Percentiles rank a stretch among this genome's conserved stretches.
Conservation (phyloP, 2,329 filamentous ascomycete genomes). For the Coniella lustricola region DNA sequence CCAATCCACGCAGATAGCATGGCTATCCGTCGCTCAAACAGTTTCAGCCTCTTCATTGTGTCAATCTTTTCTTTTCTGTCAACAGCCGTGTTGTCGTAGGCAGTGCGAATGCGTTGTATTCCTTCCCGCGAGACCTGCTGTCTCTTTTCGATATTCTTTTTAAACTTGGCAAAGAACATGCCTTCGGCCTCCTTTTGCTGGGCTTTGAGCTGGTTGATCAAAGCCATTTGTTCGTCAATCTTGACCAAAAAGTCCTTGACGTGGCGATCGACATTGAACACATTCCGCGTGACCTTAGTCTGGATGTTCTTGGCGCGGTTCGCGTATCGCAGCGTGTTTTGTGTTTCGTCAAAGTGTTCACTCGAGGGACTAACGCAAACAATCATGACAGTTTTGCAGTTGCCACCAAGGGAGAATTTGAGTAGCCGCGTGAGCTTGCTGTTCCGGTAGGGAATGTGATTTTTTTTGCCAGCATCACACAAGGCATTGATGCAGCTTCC, state of each 20-base stretch:
- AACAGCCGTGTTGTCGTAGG: conserved; percentile 71
- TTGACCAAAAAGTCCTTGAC: conserved; percentile 99
- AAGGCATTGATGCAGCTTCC: conserved; percentile 98
- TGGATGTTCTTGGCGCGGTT: conserved; percentile 99
- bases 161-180: conserved; percentile 78
- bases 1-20: conserved; percentile 89
- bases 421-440: conserved; percentile 92
- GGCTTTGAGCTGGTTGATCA: conserved; percentile 91
- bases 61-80: conserved; percentile 74
- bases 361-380: conserved; percentile 96
- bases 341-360: conserved; percentile 94
- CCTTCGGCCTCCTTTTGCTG: conserved; percentile 86
- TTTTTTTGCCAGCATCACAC: conserved; percentile 83
- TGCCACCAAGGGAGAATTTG: conserved; percentile 94
- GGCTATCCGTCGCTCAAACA: conserved; percentile 76
- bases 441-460: conserved; percentile 95
- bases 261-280: conserved; percentile 97
- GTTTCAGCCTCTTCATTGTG: conserved; percentile 74
- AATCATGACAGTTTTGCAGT: conserved; percentile 99
- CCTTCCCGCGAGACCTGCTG: conserved; percentile 71
- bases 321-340: conserved; percentile 94
- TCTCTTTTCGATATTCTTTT: conserved; percentile 82
- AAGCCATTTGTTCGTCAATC: conserved; percentile 95
- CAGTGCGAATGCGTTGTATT: conserved; percentile 67
- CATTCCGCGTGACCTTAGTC: conserved; percentile 97